A percentile compares a stretch with the other conserved stretches of the same genome.
phyloP scores from a whole-genome alignment of 2,329 filamentous ascomycete species.

The Pseudocercospora macadamiae region DNA sequence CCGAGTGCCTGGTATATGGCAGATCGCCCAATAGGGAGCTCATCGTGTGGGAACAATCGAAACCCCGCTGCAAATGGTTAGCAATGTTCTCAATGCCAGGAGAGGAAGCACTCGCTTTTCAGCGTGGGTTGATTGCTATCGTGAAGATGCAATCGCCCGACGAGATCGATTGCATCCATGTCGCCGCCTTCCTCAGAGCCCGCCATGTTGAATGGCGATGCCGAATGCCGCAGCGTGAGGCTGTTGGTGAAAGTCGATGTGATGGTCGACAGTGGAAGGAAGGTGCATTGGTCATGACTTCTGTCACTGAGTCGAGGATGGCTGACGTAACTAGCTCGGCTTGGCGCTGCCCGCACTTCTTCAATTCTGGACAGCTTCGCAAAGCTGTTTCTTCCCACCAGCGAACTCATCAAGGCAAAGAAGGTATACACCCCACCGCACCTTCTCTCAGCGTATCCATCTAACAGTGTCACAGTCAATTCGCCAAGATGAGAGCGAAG shows the following conservation, averaged over 20 bases:
- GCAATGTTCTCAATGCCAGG: background rate
- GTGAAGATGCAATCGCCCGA: too few relatives aligned
- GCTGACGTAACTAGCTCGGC: constrained; percentile 18
- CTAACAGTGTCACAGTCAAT: constrained; percentile 31
- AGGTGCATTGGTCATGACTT: background rate
- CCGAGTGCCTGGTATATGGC: constrained; percentile 29
- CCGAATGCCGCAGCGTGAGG: background rate
- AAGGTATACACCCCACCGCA: constrained; percentile 10
- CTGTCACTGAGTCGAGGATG: background rate
- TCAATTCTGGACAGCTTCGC: constrained; percentile 16
- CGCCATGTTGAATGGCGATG: constrained; percentile 28
- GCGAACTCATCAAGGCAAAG: constrained; percentile 26
- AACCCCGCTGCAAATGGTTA: background rate
- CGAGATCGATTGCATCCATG: too few relatives aligned
- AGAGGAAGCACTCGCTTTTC: too few relatives aligned
- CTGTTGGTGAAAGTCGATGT: constrained; percentile 1
- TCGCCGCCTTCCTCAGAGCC: background rate
- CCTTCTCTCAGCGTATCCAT: background rate
- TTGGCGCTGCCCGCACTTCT: constrained; percentile 20
- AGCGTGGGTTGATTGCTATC: too few relatives aligned
- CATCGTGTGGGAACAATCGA: constrained; percentile 21
- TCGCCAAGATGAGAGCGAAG: constrained; percentile 82
- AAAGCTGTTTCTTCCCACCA: constrained; percentile 18
- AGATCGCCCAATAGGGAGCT: constrained; percentile 37
- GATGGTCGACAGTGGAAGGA: background rate